Conservation (phyloP, 768 basidiomycete genomes). For the Termitomyces sp. region DNA sequence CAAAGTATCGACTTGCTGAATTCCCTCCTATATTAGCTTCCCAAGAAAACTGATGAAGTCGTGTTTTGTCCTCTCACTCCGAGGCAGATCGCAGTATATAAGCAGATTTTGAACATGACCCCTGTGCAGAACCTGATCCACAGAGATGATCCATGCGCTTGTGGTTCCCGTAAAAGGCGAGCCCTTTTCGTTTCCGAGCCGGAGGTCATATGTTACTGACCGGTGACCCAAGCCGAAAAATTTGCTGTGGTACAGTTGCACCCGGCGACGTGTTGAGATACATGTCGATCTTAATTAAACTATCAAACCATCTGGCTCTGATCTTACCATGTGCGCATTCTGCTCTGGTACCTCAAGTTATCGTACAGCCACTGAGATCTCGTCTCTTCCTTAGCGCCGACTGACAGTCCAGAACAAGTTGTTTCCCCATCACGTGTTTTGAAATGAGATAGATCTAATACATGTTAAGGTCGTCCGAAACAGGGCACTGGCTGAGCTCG, state of each 20-base stretch:
- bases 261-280: constrained; percentile 69
- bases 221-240: constrained; percentile 29
- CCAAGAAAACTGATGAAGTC: constrained; percentile 83
- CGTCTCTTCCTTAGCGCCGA: constrained; percentile 41
- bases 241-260: constrained; percentile 39
- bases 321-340: constrained; percentile 66
- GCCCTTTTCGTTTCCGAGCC: constrained; percentile 12
- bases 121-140: constrained; percentile 66
- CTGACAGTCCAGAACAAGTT: constrained; percentile 67
- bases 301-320: constrained; percentile 84
- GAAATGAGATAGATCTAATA: background rate
- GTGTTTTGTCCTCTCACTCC: constrained; percentile 87
- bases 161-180: constrained; percentile 56
- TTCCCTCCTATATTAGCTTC: constrained; percentile 46
- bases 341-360: background rate
- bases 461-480: constrained; percentile 33
- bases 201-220: background rate
- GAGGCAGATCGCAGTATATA: constrained; percentile 70
- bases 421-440: background rate
- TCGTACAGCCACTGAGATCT: background rate
- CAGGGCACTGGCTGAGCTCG: constrained; percentile 52
- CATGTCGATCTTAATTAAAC: constrained; percentile 77
- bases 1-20: background rate
- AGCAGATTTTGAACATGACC: constrained; percentile 54
- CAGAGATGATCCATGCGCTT: constrained; percentile 69